phyloP scores from a whole-genome alignment of 2,329 filamentous ascomycete species.

The Zymoseptoria tritici region DNA sequence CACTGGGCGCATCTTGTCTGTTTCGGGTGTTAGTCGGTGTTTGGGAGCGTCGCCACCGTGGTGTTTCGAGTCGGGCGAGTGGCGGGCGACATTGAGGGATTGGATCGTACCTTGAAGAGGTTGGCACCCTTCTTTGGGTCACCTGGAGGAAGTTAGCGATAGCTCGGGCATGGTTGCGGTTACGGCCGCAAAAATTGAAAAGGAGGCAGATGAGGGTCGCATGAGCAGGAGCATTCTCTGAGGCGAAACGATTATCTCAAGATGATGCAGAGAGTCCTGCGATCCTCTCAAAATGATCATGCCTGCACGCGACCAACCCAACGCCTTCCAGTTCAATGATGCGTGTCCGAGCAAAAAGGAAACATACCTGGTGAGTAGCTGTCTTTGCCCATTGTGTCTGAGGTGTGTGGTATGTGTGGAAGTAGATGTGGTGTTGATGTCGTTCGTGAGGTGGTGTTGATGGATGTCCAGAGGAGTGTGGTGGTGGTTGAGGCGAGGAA shows the following conservation, averaged over 20 bases:
- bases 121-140: slow-evolving; percentile 88
- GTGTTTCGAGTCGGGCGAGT: background rate
- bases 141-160: slow-evolving; percentile 47
- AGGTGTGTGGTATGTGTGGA: background rate
- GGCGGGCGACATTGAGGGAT: slow-evolving; percentile 6
- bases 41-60: background rate
- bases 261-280: background rate
- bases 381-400: slow-evolving; percentile 33
- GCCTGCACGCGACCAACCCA: background rate
- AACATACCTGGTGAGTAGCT: slow-evolving; percentile 31
- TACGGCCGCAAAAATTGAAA: background rate
- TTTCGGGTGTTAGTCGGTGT: slow-evolving; percentile 2
- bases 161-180: background rate
- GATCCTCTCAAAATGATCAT: background rate
- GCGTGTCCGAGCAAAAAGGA: slow-evolving; percentile 3
- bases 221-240: background rate
- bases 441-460: background rate
- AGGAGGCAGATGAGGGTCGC: background rate
- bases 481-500: background rate
- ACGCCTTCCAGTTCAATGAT: background rate
- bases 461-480: background rate
- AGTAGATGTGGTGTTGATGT: background rate
- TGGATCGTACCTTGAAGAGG: slow-evolving; percentile 72
- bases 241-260: background rate
- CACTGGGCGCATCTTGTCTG: slow-evolving; percentile 92